Base-by-base conservation (phyloP, 2,329 filamentous ascomycete genomes). In the Capronia epimyces region DNA sequence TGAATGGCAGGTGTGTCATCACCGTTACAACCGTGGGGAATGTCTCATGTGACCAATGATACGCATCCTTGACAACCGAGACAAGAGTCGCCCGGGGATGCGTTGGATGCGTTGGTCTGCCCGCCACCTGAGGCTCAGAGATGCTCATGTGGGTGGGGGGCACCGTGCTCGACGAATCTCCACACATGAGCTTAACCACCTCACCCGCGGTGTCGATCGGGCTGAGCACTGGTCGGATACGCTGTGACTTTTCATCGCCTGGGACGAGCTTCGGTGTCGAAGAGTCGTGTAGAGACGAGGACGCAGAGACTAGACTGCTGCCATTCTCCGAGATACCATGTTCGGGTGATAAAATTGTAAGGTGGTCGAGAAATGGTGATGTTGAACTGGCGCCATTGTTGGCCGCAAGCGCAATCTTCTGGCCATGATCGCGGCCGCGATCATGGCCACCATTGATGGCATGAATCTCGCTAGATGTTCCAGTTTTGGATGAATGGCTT, bases 1-100 rank as follows among this genome's bases (percentile, higher is more conserved):
- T 76, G 46, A 84, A 79, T 0, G 85, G 85, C 1, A 89, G 71
- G 62, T 86, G 83, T 0, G 76, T 68, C 4, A 84, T 64, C 0
- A 88, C 84, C 0, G 81, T 79, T 16, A 80, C 79, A 1, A 79
- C 78, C 0, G 84, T 87, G 0, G 85, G 85, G 42, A 88, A 88
- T 0, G 83, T 87, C 61, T 84, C 81, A 54, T 83, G 81, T 0
- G 69, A 70, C 83, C 82, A 87, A n/a, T 64, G 63, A 50, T 79
- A 80, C 0, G 60, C 49, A 9, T 77, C 65, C 1, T 59, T 57
- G 3, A 69, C 49, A 0, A 81, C 59, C 0, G 80, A 83, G 1
- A 75, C 67, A 0, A 87, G 67, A 0, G 80, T 85, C 13, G 69
- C 62, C 0, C 57, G 67, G n/a, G 50, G 56, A 22, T 46, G 41